These are phyloP conservation scores for Vaccinium myrtillus DNA, from an alignment of 148 eudicot species.

Conservation along the genomic window DNA sequence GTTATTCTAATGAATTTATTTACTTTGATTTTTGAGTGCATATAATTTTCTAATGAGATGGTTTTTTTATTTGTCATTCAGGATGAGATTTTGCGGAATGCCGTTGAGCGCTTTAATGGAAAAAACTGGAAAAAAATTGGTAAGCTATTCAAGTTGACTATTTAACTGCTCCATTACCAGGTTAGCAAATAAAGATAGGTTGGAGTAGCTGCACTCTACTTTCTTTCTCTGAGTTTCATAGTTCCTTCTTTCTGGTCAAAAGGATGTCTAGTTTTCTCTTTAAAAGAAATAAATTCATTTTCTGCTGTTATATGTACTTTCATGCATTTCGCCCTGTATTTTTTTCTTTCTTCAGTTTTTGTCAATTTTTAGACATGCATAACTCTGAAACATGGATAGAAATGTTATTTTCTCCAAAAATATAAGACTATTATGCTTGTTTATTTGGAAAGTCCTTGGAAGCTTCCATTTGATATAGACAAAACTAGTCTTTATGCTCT, in stretches of 20 bases:
- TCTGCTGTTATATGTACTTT: background rate
- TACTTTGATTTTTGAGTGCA: background rate
- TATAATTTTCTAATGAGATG: conserved; percentile 6
- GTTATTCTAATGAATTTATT: background rate
- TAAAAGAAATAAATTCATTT: background rate
- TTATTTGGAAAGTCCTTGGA: background rate
- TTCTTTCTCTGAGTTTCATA: background rate
- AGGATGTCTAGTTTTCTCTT: background rate
- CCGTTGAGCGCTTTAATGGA: conserved; percentile 79
- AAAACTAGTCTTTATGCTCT: background rate
- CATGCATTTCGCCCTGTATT: background rate
- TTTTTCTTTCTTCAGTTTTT: background rate
- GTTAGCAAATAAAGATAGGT: background rate
- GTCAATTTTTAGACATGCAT: background rate
- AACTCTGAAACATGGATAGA: background rate
- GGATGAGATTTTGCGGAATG: conserved; percentile 83
- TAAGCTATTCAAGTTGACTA: conserved; percentile 15
- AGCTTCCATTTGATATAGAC: background rate
- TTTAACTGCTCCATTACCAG: background rate
- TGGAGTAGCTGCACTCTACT: background rate
- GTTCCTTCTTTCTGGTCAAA: background rate
- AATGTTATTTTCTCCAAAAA: background rate
- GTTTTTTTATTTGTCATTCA: conserved; percentile 27
- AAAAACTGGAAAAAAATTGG: conserved; percentile 98
- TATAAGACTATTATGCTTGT: background rate